Percentiles rank a stretch among this genome's conserved stretches.
Conservation (phyloP, 345 rosid species). For the Aquilaria malaccensis region DNA sequence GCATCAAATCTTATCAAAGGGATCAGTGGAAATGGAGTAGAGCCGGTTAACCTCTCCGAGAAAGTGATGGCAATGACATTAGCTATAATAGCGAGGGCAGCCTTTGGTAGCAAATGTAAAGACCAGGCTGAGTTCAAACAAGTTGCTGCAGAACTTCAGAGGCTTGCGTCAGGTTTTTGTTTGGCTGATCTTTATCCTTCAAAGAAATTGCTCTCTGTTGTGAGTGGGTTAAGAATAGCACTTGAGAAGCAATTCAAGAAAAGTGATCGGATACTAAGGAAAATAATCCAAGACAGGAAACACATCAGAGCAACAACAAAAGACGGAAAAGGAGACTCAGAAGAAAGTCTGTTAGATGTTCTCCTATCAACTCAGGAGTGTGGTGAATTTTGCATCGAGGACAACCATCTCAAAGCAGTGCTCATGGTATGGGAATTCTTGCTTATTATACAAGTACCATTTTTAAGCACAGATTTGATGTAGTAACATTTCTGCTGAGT, state of each 20-base stretch:
- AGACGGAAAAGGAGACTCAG: neutral
- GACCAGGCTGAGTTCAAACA: neutral
- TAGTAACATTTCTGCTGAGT: too few relatives aligned
- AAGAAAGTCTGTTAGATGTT: conserved; percentile 1
- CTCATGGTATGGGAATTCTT: neutral
- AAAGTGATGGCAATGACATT: neutral
- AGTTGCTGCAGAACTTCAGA: too few relatives aligned
- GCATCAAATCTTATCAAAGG: neutral
- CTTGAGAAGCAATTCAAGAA: neutral
- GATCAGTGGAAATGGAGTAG: neutral
- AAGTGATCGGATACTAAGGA: neutral
- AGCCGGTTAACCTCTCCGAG: neutral
- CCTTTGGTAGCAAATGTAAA: neutral
- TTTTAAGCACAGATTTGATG: too few relatives aligned
- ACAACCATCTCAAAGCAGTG: conserved; percentile 1
- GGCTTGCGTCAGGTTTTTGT: neutral
- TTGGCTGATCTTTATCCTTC: conserved; percentile 1
- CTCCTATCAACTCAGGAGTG: neutral
- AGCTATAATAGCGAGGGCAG: neutral
- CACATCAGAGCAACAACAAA: neutral
- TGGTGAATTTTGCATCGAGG: neutral
- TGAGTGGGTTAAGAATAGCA: neutral
- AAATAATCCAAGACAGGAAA: neutral
- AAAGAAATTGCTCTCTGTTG: neutral
- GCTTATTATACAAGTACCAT: neutral